phyloP scores from a whole-genome alignment of 805 yeast species.

The Wickerhamomyces bovis region DNA sequence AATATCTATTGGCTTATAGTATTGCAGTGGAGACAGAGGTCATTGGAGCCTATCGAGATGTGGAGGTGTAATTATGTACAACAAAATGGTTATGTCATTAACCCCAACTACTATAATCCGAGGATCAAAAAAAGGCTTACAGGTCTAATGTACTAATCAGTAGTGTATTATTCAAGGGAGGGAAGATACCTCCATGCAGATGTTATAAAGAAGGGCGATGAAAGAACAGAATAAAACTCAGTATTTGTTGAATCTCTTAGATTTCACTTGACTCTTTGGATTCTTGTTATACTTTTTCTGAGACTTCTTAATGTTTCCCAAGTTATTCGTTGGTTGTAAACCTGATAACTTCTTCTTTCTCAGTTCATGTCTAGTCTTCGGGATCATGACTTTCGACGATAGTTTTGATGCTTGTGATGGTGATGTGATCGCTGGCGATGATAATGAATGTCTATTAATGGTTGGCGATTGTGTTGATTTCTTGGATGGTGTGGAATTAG shows the following conservation, averaged over 20 bases:
- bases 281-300: constrained; percentile 16
- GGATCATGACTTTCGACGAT: background rate
- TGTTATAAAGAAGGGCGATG: background rate
- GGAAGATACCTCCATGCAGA: background rate
- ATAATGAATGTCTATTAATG: background rate
- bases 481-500: background rate
- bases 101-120: too few species aligned
- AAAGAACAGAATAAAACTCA: background rate
- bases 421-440: background rate
- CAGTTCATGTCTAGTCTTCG: background rate
- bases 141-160: too few species aligned
- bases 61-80: too few species aligned
- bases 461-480: background rate
- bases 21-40: too few species aligned
- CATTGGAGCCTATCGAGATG: too few species aligned
- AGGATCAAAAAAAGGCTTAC: too few species aligned
- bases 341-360: constrained; percentile 5
- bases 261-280: constrained; percentile 10
- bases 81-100: too few species aligned
- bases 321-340: constrained; percentile 20
- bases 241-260: constrained; percentile 20
- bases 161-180: background rate
- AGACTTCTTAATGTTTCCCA: constrained; percentile 16
- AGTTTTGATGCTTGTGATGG: background rate
- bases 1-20: too few species aligned